Evolutionary conservation across 2,329 filamentous ascomycete genomes (phyloP), one percentile per base, ranked within the genome.

Genomic region (Cladosporium sp.): DNA sequence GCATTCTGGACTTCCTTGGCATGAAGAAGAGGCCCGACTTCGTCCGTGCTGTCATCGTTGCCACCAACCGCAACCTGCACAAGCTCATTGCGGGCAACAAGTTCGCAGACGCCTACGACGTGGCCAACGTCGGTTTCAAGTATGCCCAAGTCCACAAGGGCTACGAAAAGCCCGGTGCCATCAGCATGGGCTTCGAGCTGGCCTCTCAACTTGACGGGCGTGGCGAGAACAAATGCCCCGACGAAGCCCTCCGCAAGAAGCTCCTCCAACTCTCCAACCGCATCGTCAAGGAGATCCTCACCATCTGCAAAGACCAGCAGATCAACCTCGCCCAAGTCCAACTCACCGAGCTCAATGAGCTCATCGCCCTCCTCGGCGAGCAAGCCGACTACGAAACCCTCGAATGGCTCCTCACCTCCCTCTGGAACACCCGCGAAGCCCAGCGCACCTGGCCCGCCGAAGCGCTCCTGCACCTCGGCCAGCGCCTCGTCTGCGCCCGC

Each of bases 381-480:
- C 82, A 84, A 65, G 71, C 77, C 64, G 82, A 84, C 70, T 82
- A 78, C 66, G 71, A 74, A 23, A 81, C 83, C 58, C 78, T 84
- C 13, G 81, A 84, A 68, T 65, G 59, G 30, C 69, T 83, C 51
- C 78, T 83, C 21, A 77, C 76, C 57, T 73, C 78, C 1, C 78
- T 83, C 10, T 83, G 81, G 81, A 79, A 78, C 32, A 80, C 79
- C 0, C 78, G 81, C 30, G 76, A 82, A 46, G 77, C 79, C 34
- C 81, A 83, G 62, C 77, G 77, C 54, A 78, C 75, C 56, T 83
- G 81, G 81, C 76, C 79, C 2, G 73, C 78, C 3, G 74, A 78
- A 18, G 80, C 82, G 3, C 77, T 85, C 23, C 79, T 85, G 65
- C 79, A 79, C 70, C 82, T 85, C 30, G 84, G 83, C n/a, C 81